Base-by-base conservation (phyloP, 2,329 filamentous ascomycete genomes). In the Paecilomyces sp. region DNA sequence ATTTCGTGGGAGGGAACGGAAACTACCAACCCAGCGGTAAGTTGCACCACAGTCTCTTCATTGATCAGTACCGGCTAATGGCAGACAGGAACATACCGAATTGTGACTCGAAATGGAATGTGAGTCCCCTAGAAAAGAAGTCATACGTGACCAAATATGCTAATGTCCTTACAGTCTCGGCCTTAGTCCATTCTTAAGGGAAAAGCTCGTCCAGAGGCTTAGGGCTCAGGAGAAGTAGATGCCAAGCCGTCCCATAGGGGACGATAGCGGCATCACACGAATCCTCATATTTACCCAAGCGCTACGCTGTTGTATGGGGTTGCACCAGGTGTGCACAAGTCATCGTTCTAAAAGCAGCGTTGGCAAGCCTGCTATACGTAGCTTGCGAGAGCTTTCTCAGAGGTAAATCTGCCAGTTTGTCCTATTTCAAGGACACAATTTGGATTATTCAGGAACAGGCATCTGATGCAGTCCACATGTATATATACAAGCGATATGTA, bases 31-130 rank as follows among this genome's bases (percentile, higher is more conserved):
- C 79, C 31, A 84, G 81, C 69, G 85, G 83, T 77, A 75, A 33
- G 50, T 57, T 36, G 33, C 11, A 13, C 4, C 25, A 54, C 25
- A 28, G 25, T 28, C 41, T 51, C 3, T 28, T 9, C 7, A 13
- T 12, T 13, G 8, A 30, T 28, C n/a, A 55, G 28, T 22, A 25
- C 33, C 24, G 9, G 11, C 67, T 65, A 47, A 66, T 60, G 6
- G 18, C n/a, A n/a, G 31, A 41, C 54, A 78, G 75, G 77, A 24
- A 87, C 84, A n/a, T 87, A 87, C 75, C 74, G 85, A 56, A 72
- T 85, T 51, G 74, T 85, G 15, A 88, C 85, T 25, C 76, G 81
- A 30, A 83, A 87, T 67, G 85, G 85, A 58, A 81, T 87, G 71
- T 82, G 70, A 74, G 80, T 78, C 12, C 18, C 41, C 22, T n/a